These are phyloP conservation scores for Waltergamsia citrina DNA, from an alignment of 2,329 filamentous ascomycete species.

Conservation along the genomic window DNA sequence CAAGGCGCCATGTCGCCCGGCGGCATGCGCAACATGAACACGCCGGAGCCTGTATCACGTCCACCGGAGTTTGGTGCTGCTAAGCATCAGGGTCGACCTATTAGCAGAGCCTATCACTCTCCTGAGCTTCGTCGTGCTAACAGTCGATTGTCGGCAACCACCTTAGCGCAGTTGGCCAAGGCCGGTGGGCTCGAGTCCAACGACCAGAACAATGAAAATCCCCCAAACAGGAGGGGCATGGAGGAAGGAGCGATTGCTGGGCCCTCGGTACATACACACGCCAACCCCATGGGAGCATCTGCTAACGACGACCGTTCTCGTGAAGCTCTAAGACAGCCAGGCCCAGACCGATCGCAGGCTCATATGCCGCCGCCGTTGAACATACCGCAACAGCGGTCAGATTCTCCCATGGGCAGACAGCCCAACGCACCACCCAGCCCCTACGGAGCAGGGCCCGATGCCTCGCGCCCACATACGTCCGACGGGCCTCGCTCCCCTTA, in stretches of 20 bases:
- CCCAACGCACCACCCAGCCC: slow-evolving; percentile 19
- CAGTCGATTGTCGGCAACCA: slow-evolving; percentile 73
- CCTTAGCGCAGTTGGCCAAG: slow-evolving; percentile 69
- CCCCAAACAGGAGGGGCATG: slow-evolving; percentile 18
- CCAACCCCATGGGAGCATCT: slow-evolving; percentile 38
- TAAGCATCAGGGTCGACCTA: slow-evolving; percentile 57
- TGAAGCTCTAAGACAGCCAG: slow-evolving; percentile 38
- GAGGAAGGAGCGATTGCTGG: slow-evolving; percentile 24
- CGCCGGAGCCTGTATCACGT: slow-evolving; percentile 65
- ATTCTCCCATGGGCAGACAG: slow-evolving; percentile 24
- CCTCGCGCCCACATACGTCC: slow-evolving; percentile 17
- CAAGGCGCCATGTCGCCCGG: slow-evolving; percentile 42
- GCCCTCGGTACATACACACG: slow-evolving; percentile 41
- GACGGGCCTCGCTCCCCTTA: slow-evolving; percentile 21
- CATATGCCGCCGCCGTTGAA: slow-evolving; percentile 30
- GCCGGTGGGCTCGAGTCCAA: slow-evolving; percentile 45
- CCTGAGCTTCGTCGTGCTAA: slow-evolving; percentile 73
- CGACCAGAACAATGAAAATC: slow-evolving; percentile 18
- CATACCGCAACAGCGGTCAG: slow-evolving; percentile 28
- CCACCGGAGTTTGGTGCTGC: slow-evolving; percentile 69
- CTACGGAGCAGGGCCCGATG: slow-evolving; percentile 19
- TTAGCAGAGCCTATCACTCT: slow-evolving; percentile 59
- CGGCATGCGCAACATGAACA: slow-evolving; percentile 44
- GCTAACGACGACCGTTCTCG: slow-evolving; percentile 44
- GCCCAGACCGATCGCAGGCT: slow-evolving; percentile 18